These are phyloP conservation scores for Melanopsichium pennsylvanicum DNA, from an alignment of 1,284 basidiomycete genomes.

Conservation along the genomic window DNA sequence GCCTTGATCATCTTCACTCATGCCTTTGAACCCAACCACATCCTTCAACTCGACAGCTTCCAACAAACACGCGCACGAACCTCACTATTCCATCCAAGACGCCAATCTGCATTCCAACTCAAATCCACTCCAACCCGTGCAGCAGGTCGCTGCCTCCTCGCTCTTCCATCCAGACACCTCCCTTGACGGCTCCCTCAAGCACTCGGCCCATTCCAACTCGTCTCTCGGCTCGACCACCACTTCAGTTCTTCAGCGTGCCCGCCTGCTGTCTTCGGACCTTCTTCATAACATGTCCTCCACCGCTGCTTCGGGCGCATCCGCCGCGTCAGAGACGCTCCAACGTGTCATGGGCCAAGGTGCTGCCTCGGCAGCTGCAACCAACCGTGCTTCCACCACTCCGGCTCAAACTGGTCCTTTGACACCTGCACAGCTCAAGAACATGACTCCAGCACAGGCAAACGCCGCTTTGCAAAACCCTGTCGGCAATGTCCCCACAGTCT, in stretches of 20 bases:
- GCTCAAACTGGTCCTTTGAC: conserved; percentile 34
- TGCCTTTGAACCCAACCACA: conserved; percentile 22
- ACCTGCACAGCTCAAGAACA: conserved; percentile 42
- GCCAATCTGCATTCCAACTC: conserved; percentile 3
- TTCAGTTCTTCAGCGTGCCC: conserved; percentile 35
- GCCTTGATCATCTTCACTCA: conserved; percentile 5
- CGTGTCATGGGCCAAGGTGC: conserved; percentile 34
- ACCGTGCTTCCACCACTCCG: conserved; percentile 18
- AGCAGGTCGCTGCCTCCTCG: conserved; percentile 35
- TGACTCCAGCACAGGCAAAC: conserved; percentile 47
- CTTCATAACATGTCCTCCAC: conserved; percentile 7
- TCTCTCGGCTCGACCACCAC: conserved; percentile 30
- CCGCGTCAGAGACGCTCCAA: conserved; percentile 40
- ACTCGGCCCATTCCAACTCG: conserved; percentile 4
- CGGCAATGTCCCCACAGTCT: conserved; percentile 56
- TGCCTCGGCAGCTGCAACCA: conserved; percentile 20
- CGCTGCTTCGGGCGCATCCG: conserved; percentile 21
- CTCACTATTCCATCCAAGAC: conserved; percentile 2
- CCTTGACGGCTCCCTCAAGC: conserved; percentile 10
- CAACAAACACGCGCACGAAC: conserved; percentile 12
- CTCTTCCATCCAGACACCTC: conserved; percentile 12
- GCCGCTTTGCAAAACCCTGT: conserved; percentile 43
- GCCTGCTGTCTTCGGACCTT: conserved; percentile 17
- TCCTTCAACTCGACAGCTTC: conserved; percentile 9
- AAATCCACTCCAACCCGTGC: conserved; percentile 37